Evolutionary conservation across 345 rosid genomes (phyloP), one percentile per base, ranked within the genome.

Genomic region (Nephelium lappaceum): DNA sequence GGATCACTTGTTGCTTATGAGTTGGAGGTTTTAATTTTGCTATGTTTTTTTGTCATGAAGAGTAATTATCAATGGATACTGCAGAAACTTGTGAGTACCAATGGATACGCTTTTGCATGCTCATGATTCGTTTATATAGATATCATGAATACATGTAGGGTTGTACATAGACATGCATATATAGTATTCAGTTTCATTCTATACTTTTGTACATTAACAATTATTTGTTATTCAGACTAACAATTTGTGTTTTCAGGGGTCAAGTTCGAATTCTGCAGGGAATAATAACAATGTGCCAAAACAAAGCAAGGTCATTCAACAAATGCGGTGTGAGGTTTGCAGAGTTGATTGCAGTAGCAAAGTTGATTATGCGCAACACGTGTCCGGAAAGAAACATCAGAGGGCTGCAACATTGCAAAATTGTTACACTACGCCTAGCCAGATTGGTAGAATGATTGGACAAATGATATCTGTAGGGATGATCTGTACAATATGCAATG

Each of bases 401-500:
- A 75, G 9, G 75, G 10, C 62, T 36, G 57, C 61, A 67, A 14
- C 81, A 80, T 65, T 19, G 2, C 39, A 69, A n/a, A 47, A 67
- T 8, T 45, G 73, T 53, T 78, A n/a, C n/a, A n/a, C n/a, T n/a
- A 51, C 36, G 36, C 36, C 36, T 31, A 31, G 36, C 36, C 36
- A 31, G 2, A 31, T 31, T 31, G 36, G 36, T 31, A 31, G 36
- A 31, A 31, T 31, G 36, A 31, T 31, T 31, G 36, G 36, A 31
- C 36, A 31, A 31, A 82, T 74, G 24, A 43, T 21, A 38, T 38
- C 66, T n/a, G 77, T 31, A 31, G 80, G 76, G 55, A 78, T 72
- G 76, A 12, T 81, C 25, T 83, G 89, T 69, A 63, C 80, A 43
- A 66, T 86, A 66, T 88, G 93, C 83, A 85, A 87, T 69, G 83